A percentile compares a stretch with the other conserved stretches of the same genome.
These are phyloP conservation scores for Neurospora crassa DNA, from an alignment of 2,329 filamentous ascomycete species.

Conservation along the genomic window DNA sequence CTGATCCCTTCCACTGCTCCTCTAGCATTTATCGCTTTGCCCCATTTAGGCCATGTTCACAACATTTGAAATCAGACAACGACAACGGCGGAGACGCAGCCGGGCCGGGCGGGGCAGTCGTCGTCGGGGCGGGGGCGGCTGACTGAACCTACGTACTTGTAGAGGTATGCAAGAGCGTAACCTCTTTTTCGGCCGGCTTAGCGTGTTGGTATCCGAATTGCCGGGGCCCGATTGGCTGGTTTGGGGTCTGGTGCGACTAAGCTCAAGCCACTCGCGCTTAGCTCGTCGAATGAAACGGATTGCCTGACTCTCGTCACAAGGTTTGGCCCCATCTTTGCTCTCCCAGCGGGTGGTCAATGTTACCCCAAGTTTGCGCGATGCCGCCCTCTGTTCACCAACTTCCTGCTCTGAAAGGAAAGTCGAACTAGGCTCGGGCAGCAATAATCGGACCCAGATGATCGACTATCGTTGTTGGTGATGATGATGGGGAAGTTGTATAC, in stretches of 20 bases:
- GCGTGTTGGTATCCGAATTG: not conserved
- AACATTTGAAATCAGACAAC: not conserved
- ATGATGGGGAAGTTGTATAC: not conserved
- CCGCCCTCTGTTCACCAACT: not conserved
- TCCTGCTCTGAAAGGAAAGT: not conserved
- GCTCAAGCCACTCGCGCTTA: not conserved
- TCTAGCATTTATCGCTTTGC: not conserved
- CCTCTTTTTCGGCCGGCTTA: not conserved
- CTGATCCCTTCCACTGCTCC: not conserved
- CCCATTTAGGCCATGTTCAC: not conserved
- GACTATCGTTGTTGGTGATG: not conserved
- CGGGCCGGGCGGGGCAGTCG: not conserved
- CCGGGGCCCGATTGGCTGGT: not conserved
- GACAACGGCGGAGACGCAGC: not conserved
- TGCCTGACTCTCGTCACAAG: not conserved
- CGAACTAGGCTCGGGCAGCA: not conserved
- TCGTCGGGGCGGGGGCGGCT: not conserved
- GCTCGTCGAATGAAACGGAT: not conserved
- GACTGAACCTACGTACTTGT: not conserved
- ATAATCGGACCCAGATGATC: not conserved
- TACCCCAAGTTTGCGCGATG: not conserved
- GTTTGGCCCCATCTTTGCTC: not conserved
- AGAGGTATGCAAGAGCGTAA: not conserved
- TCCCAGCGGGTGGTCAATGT: not conserved
- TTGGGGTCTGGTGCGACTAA: not conserved